Evolutionary conservation across 768 basidiomycete genomes (phyloP), one percentile per base, ranked within the genome.

Genomic region (Tephrocybe sp.): DNA sequence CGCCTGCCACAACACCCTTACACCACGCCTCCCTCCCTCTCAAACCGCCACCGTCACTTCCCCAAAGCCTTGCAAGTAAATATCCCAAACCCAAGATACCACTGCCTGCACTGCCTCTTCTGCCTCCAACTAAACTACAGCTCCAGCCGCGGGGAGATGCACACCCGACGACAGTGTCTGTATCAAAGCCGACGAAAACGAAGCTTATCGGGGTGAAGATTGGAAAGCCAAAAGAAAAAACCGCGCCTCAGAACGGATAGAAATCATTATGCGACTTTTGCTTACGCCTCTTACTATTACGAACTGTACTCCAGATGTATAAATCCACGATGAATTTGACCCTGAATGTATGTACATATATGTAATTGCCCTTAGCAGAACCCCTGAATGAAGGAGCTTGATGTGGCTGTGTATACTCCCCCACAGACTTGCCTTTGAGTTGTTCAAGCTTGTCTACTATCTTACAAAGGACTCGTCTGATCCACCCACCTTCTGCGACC

Each of bases 191-290:
- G 18, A 20, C 56, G 18, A 63, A 62, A 24, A 33, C 63, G 1
- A 73, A 68, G 46, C 55, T 77, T 30, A 56, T 60, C 12, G 76
- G 76, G 1, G 73, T 76, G n/a, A 75, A 73, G 55, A 72, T 78
- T 20, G 58, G 58, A 38, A 71, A 68, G 49, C 56, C 61, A 42
- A 74, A 71, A 55, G 59, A 64, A 25, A 73, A 71, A 17, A 28
- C 39, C 9, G 36, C 21, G 33, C 34, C 41, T 43, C 32, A n/a
- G n/a, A n/a, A n/a, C n/a, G n/a, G n/a, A n/a, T n/a, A n/a, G n/a
- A n/a, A n/a, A n/a, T n/a, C n/a, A n/a, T n/a, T n/a, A n/a, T n/a
- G n/a, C n/a, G n/a, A n/a, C n/a, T n/a, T n/a, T n/a, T n/a, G n/a
- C n/a, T n/a, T n/a, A n/a, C n/a, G n/a, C n/a, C n/a, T n/a, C n/a